Conservation (phyloP, 2,329 filamentous ascomycete genomes). For the Fusarium brachygibbosum region DNA sequence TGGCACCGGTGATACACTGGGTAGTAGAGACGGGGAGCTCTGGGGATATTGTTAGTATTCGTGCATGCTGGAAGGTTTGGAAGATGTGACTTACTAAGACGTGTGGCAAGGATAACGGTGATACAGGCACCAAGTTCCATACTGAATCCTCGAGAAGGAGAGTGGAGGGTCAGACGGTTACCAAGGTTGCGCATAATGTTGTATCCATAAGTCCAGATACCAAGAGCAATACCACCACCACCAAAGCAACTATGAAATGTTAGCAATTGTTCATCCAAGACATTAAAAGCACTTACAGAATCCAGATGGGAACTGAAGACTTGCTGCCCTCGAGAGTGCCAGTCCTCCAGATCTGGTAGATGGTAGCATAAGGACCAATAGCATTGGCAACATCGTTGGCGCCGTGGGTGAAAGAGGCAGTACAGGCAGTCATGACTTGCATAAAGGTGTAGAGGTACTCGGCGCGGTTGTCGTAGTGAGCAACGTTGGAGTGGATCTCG, state of each 20-base stretch:
- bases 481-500: conserved; percentile 67
- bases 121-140: conserved; percentile 72
- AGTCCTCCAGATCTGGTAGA: conserved; percentile 71
- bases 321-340: conserved; percentile 60
- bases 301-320: conserved; percentile 69
- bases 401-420: conserved; percentile 75
- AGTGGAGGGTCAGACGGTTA: conserved; percentile 73
- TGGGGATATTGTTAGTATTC: conserved; percentile 28
- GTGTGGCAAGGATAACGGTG: conserved; percentile 74
- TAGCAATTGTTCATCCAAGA: rapidly evolving
- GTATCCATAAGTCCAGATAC: conserved; percentile 74
- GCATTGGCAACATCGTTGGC: conserved; percentile 76
- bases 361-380: conserved; percentile 72
- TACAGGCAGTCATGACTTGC: conserved; percentile 72
- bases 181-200: conserved; percentile 75
- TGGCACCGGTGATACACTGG: conserved; percentile 74
- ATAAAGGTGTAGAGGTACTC: conserved; percentile 74
- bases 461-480: conserved; percentile 69
- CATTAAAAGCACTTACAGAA: conserved; percentile 56
- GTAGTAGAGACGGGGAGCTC: conserved; percentile 74
- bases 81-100: conserved; percentile 59
- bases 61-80: rapidly evolving
- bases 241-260: conserved; percentile 57
- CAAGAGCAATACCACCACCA: conserved; percentile 65
- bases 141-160: conserved; percentile 69